Conservation (phyloP, 2,329 filamentous ascomycete species). For the Fusarium sp. region DNA sequence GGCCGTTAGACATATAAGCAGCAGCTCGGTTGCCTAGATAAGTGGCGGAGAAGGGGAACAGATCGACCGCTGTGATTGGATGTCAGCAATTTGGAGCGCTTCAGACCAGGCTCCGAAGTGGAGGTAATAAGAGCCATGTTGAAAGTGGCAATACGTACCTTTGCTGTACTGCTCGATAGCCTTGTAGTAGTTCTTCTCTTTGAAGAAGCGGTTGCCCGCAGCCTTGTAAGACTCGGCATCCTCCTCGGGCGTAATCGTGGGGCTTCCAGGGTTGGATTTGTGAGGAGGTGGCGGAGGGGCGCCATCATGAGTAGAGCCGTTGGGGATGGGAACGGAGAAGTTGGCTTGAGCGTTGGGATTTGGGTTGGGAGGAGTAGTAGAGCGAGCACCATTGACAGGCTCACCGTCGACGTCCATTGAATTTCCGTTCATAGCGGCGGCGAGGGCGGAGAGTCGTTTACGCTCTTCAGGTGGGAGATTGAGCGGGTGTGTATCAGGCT, state of each 20-base stretch:
- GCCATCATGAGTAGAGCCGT: slow-evolving; percentile 61
- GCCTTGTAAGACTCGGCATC: slow-evolving; percentile 95
- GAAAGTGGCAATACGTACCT: slow-evolving; percentile 69
- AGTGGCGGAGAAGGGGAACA: slow-evolving; percentile 87
- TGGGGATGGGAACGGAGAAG: slow-evolving; percentile 69
- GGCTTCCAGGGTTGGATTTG: slow-evolving; percentile 74
- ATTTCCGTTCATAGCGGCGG: slow-evolving; percentile 70
- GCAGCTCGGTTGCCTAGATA: slow-evolving; percentile 97
- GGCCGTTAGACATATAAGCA: slow-evolving; percentile 89
- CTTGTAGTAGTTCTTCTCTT: slow-evolving; percentile 88
- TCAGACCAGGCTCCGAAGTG: slow-evolving; percentile 7
- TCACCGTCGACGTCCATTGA: slow-evolving; percentile 87
- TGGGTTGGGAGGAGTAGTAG: slow-evolving; percentile 66
- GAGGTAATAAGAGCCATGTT: slow-evolving; percentile 6
- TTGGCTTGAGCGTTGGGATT: slow-evolving; percentile 60
- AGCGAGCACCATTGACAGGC: slow-evolving; percentile 60
- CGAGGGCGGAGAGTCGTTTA: slow-evolving; percentile 80
- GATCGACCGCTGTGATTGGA: slow-evolving; percentile 79
- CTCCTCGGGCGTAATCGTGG: slow-evolving; percentile 69
- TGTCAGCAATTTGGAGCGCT: slow-evolving; percentile 40
- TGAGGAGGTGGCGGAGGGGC: slow-evolving; percentile 81
- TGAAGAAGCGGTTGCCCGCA: slow-evolving; percentile 96
- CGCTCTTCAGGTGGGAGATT: slow-evolving; percentile 93
- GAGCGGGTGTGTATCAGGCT: slow-evolving; percentile 85
- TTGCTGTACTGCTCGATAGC: slow-evolving; percentile 96